These are phyloP conservation scores for Hemisphaericaspora lyxosophila DNA, from an alignment of 1,139 yeast genomes.

Conservation along the genomic window DNA sequence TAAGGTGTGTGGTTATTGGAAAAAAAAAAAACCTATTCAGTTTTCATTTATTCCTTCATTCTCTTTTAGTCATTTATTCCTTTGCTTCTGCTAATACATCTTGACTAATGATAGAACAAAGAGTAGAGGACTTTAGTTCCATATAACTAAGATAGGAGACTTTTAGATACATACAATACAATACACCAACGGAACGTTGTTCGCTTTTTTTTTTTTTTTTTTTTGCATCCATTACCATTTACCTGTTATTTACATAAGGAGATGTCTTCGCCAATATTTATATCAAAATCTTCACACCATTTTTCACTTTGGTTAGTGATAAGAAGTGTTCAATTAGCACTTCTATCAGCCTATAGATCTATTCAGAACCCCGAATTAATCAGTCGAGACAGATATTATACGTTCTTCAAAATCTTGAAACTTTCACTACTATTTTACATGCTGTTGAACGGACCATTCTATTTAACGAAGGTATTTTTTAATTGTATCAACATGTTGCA, in stretches of 20 bases:
- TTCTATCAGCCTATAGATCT: constrained; percentile 50
- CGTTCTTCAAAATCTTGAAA: constrained; percentile 32
- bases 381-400: constrained; percentile 30
- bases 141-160: no score
- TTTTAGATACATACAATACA: no score
- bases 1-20: no score
- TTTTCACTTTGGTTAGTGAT: constrained; percentile 47
- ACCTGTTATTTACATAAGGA: no score
- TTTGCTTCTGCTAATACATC: no score
- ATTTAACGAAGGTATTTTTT: constrained; percentile 12
- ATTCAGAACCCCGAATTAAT: constrained; percentile 43
- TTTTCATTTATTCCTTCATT: no score
- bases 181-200: no score
- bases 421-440: constrained; percentile 39
- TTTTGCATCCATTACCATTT: constrained; percentile 1
- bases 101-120: no score
- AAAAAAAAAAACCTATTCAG: no score
- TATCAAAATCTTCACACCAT: constrained; percentile 22
- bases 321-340: constrained; percentile 55
- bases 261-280: constrained; percentile 27
- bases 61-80: no score
- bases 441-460: constrained; percentile 34
- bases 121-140: no score
- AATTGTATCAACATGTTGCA: not conserved
- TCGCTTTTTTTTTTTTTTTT: not conserved